These are phyloP conservation scores for Microbotryum violaceum DNA, from an alignment of 1,284 basidiomycete genomes.

Conservation along the genomic window DNA sequence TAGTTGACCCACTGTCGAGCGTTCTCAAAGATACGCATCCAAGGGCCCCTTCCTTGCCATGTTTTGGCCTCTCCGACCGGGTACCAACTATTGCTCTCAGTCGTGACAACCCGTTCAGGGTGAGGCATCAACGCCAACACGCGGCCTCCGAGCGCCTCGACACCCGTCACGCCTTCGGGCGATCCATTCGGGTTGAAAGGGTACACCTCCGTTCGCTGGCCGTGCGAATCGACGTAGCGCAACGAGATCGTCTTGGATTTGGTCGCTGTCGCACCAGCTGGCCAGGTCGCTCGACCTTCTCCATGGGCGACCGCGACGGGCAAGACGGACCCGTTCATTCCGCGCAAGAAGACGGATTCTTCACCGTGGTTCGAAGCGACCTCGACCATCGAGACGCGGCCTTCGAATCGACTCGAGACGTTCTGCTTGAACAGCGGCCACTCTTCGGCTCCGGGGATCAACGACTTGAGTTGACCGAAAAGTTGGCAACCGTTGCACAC, in stretches of 20 bases:
- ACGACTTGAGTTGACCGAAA: conserved; percentile 73
- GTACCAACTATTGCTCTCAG: conserved; percentile 47
- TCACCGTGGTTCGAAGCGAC: conserved; percentile 50
- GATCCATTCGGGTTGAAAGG: conserved; percentile 96
- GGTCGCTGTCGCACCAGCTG: conserved; percentile 34
- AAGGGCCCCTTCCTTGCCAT: conserved; percentile 75
- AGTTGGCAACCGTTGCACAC: conserved; percentile 99
- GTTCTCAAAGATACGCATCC: conserved; percentile 93
- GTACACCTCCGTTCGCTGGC: conserved; percentile 62
- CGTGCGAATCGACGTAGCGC: conserved; percentile 64
- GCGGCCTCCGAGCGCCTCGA: conserved; percentile 76
- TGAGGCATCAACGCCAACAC: conserved; percentile 92
- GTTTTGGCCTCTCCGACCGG: conserved; percentile 51
- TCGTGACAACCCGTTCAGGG: conserved; percentile 40
- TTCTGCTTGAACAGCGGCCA: conserved; percentile 95
- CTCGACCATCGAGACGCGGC: conserved; percentile 69
- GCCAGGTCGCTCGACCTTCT: conserved; percentile 78
- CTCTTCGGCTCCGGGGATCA: conserved; percentile 73
- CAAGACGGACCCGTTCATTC: conserved; percentile 77
- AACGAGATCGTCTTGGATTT: conserved; percentile 54
- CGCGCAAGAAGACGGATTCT: conserved; percentile 73
- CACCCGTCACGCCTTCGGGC: conserved; percentile 74
- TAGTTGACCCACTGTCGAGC: conserved; percentile 49
- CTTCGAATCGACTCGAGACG: conserved; percentile 83
- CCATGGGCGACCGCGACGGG: conserved; percentile 95